These are phyloP conservation scores for Sorghum bicolor DNA, from an alignment of 176 grass and related monocot genomes.

Conservation along the genomic window Sorghum_bicolor_NCBIv3 NC_012872.2:65771001-65771500, in stretches of 20 bases:
- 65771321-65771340: slow-evolving; percentile 19
- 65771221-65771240: slow-evolving; percentile 30
- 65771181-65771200: slow-evolving; percentile 26
- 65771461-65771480: slow-evolving; percentile 32
- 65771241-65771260: slow-evolving; percentile 36
- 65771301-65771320: slow-evolving; percentile 38
- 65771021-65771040: slow-evolving; percentile 68
- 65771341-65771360: slow-evolving; percentile 1
- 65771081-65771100: slow-evolving; percentile 44
- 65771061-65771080: slow-evolving; percentile 64
- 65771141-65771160: slow-evolving; percentile 87
- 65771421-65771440: slow-evolving; percentile 44
- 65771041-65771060: slow-evolving; percentile 68
- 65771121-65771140: slow-evolving; percentile 64
- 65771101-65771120: slow-evolving; percentile 23
- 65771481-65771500: slow-evolving; percentile 48
- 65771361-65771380: slow-evolving; percentile 1
- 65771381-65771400: slow-evolving; percentile 8
- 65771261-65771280: slow-evolving; percentile 77
- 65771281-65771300: slow-evolving; percentile 69
- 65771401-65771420: slow-evolving; percentile 13
- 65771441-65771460: slow-evolving; percentile 39
- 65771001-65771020: slow-evolving; percentile 85
- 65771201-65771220: slow-evolving; percentile 12
- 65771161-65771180: slow-evolving; percentile 36